These are phyloP conservation scores for Cadophora sp. DNA, from an alignment of 2,329 filamentous ascomycete genomes.

Conservation along the genomic window DNA sequence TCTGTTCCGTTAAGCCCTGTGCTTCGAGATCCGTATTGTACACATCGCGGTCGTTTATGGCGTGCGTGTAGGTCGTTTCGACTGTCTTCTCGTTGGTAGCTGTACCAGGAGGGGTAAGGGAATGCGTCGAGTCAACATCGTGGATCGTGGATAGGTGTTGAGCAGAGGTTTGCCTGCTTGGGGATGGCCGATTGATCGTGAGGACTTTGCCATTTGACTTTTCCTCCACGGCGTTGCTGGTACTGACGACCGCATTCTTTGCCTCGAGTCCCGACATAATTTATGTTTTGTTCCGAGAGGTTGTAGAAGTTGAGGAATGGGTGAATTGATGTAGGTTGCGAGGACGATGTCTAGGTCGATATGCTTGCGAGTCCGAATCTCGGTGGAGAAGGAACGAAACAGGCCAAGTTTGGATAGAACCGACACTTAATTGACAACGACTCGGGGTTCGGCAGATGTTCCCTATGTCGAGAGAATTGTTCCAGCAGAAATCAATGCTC, in stretches of 20 bases:
- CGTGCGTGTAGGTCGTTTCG: neutral
- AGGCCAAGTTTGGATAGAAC: conserved; percentile 12
- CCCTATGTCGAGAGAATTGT: neutral
- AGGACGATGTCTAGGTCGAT: conserved; percentile 3
- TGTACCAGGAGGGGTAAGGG: conserved; percentile 28
- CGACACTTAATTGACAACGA: conserved; percentile 13
- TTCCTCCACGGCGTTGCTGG: conserved; percentile 15
- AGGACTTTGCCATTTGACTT: conserved; percentile 24
- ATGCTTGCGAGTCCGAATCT: conserved; percentile 17
- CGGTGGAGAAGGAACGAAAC: conserved; percentile 28
- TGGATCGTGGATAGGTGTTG: conserved; percentile 29
- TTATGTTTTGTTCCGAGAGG: conserved; percentile 7
- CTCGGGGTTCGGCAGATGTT: conserved; percentile 19
- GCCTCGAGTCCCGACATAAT: conserved; percentile 20
- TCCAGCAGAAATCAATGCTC: conserved; percentile 10
- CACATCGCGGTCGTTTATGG: conserved; percentile 3
- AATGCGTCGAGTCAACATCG: conserved; percentile 31
- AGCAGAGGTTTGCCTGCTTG: conserved; percentile 20
- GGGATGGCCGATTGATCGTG: conserved; percentile 26
- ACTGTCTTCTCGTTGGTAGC: conserved; percentile 22
- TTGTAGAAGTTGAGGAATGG: neutral
- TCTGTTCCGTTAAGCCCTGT: conserved; percentile 27
- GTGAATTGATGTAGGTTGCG: conserved; percentile 7
- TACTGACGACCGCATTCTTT: conserved; percentile 11
- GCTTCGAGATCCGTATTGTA: conserved; percentile 30